These are phyloP conservation scores for Rhododendron williamsianum DNA, from an alignment of 148 eudicot genomes.

Conservation along the genomic window DNA sequence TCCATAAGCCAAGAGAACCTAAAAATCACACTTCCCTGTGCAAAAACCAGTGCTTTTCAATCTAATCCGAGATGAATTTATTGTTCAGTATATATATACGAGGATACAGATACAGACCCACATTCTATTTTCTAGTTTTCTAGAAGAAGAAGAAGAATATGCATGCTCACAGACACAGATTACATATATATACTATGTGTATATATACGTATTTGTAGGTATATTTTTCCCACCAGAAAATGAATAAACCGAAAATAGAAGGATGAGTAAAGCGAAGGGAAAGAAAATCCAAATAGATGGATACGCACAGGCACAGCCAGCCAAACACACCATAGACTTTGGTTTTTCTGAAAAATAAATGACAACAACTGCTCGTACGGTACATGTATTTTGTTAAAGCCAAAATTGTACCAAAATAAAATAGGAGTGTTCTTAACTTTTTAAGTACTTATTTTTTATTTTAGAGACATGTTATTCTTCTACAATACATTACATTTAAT, in stretches of 20 bases:
- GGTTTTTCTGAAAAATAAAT: background rate
- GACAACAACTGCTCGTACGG: background rate
- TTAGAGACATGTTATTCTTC: too few species aligned
- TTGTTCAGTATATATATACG: background rate
- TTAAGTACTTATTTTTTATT: too few species aligned
- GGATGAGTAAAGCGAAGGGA: background rate
- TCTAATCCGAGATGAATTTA: constrained; percentile 9
- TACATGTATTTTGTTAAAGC: background rate
- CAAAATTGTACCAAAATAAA: background rate
- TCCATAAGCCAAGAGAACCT: constrained; percentile 26
- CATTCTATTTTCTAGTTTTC: constrained; percentile 19
- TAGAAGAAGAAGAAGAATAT: constrained; percentile 11
- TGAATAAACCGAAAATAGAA: background rate
- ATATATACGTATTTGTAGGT: background rate
- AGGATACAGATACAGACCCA: constrained; percentile 13
- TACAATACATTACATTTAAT: too few species aligned
- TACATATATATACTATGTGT: background rate
- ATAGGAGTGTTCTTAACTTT: background rate
- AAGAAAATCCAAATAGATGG: constrained; percentile 4
- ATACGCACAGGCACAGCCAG: background rate
- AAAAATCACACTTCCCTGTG: constrained; percentile 28
- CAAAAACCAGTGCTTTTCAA: constrained; percentile 16
- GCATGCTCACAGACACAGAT: background rate
- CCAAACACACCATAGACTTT: background rate
- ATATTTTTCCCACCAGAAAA: background rate